Conservation (phyloP, 2,329 filamentous ascomycete species). For the Fusarium coffeatum region DNA sequence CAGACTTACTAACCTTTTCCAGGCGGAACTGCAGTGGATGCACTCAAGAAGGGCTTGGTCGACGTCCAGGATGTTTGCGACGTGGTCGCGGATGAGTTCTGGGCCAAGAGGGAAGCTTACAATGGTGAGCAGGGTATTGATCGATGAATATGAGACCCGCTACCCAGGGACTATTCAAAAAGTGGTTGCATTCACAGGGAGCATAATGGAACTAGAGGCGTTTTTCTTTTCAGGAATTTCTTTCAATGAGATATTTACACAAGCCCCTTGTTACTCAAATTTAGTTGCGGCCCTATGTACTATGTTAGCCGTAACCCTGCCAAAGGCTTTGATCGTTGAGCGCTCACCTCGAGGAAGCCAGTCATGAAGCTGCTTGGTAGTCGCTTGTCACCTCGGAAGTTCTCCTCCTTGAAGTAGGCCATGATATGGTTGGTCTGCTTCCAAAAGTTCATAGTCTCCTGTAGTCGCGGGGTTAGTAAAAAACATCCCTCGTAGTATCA, state of each 20-base stretch:
- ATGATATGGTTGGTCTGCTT: slow-evolving; percentile 96
- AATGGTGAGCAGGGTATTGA: slow-evolving; percentile 51
- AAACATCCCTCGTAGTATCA: neutral
- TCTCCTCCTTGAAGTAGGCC: slow-evolving; percentile 93
- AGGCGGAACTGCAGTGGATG: slow-evolving; percentile 86
- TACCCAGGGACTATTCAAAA: slow-evolving; percentile 11
- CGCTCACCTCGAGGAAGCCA: slow-evolving; percentile 90
- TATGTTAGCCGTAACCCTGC: slow-evolving; percentile 32
- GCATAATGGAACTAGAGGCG: slow-evolving; percentile 48
- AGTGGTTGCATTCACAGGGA: slow-evolving; percentile 41
- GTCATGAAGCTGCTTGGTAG: slow-evolving; percentile 92
- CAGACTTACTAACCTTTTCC: slow-evolving; percentile 25
- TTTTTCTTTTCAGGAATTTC: slow-evolving; percentile 48
- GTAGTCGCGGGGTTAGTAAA: slow-evolving; percentile 33
- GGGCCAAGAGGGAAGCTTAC: slow-evolving; percentile 60
- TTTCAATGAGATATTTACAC: slow-evolving; percentile 54
- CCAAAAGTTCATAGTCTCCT: slow-evolving; percentile 99
- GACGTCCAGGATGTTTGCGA: slow-evolving; percentile 94
- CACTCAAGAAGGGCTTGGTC: slow-evolving; percentile 87
- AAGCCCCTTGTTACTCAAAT: slow-evolving; percentile 44
- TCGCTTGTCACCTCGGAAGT: slow-evolving; percentile 78
- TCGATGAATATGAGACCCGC: slow-evolving; percentile 40
- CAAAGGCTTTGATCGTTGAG: neutral
- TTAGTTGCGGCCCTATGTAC: slow-evolving; percentile 67
- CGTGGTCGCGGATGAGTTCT: slow-evolving; percentile 92